phyloP scores from a whole-genome alignment of 202 grass and related monocot genomes.

The Setaria viridis region DNA sequence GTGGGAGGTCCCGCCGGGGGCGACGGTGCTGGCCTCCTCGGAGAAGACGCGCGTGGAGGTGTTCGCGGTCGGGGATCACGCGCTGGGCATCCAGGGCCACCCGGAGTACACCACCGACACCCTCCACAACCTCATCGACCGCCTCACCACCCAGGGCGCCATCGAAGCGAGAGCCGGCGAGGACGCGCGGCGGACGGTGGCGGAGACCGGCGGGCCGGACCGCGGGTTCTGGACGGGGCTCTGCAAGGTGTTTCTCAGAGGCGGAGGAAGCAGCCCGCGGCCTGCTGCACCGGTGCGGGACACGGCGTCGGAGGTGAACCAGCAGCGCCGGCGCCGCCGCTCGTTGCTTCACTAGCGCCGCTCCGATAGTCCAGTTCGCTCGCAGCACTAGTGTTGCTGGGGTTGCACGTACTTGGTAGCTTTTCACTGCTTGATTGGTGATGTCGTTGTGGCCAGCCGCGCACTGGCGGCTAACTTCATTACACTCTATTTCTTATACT shows the following conservation, averaged over 20 bases:
- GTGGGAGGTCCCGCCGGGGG: slow-evolving; percentile 56
- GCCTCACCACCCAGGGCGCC: slow-evolving; percentile 22
- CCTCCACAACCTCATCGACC: slow-evolving; percentile 54
- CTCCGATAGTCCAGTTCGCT: neutral
- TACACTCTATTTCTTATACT: no score
- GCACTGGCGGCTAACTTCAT: no score
- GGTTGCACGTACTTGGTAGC: no score
- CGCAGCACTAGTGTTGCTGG: neutral
- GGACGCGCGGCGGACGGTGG: slow-evolving; percentile 35
- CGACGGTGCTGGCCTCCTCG: slow-evolving; percentile 63
- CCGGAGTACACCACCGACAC: slow-evolving; percentile 66
- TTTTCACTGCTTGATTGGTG: no score
- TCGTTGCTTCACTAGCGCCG: neutral
- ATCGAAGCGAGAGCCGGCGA: slow-evolving; percentile 42
- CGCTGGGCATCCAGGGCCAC: slow-evolving; percentile 68
- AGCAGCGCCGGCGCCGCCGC: no score
- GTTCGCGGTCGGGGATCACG: slow-evolving; percentile 56
- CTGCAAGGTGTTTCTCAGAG: slow-evolving; percentile 21
- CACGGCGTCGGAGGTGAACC: no score
- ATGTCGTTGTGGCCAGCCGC: no score
- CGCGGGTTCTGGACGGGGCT: slow-evolving; percentile 47
- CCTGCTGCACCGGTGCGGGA: no score
- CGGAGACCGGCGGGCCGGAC: slow-evolving; percentile 45
- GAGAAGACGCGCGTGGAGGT: slow-evolving; percentile 62
- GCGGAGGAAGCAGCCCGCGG: no score